These are phyloP conservation scores for Sonneratia alba DNA, from an alignment of 345 rosid genomes.

Conservation along the genomic window DNA sequence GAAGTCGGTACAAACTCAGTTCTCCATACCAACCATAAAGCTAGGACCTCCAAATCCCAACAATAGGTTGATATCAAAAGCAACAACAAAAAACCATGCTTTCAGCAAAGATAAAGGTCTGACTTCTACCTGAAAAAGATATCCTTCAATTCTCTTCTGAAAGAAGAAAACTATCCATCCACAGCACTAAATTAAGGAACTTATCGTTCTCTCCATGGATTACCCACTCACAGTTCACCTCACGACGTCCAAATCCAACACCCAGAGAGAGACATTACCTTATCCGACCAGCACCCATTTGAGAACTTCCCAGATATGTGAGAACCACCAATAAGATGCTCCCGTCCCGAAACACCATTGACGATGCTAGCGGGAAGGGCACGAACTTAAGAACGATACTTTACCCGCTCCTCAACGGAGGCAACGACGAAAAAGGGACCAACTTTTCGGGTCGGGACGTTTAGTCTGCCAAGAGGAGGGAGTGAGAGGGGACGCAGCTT, in stretches of 20 bases:
- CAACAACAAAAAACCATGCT: not conserved
- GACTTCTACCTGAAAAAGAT: too few species aligned
- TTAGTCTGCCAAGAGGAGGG: not conserved
- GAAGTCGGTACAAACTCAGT: not conserved
- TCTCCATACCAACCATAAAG: not conserved
- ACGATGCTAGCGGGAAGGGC: not conserved
- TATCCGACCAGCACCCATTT: not conserved
- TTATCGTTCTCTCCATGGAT: not conserved
- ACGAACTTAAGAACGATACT: not conserved
- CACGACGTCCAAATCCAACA: not conserved
- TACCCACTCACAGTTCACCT: not conserved
- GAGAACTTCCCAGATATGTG: not conserved
- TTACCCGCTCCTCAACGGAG: not conserved
- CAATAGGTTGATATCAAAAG: not conserved
- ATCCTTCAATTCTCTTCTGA: too few species aligned
- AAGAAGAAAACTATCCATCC: too few species aligned
- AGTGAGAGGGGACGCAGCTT: slow-evolving; percentile 1
- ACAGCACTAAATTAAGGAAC: not conserved
- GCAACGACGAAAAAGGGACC: not conserved
- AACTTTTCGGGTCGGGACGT: not conserved
- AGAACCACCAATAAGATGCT: not conserved
- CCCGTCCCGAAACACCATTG: not conserved
- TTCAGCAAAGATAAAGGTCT: too few species aligned
- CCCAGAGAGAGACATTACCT: not conserved
- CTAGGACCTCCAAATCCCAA: not conserved